Percentiles rank a stretch among this genome's conserved stretches.
Conservation (phyloP, 2,329 filamentous ascomycete species). For the Alternaria ventricosa region DNA sequence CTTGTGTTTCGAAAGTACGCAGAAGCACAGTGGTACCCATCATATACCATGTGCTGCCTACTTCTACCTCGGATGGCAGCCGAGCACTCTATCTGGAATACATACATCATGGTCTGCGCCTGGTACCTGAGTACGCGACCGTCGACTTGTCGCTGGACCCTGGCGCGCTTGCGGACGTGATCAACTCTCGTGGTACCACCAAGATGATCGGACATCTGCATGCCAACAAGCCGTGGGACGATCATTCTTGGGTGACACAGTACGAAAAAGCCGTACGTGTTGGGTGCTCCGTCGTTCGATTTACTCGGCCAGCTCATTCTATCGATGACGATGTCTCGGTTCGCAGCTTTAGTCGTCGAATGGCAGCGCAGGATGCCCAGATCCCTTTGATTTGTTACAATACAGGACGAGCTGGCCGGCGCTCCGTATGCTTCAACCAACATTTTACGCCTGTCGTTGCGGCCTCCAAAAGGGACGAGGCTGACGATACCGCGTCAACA, state of each 20-base stretch:
- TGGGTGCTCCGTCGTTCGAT: constrained; percentile 67
- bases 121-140: constrained; percentile 66
- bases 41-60: constrained; percentile 47
- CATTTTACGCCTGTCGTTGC: constrained; percentile 68
- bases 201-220: constrained; percentile 67
- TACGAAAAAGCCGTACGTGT: constrained; percentile 65
- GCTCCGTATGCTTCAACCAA: constrained; percentile 71
- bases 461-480: constrained; percentile 49
- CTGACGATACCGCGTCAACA: constrained; percentile 3
- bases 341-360: constrained; percentile 60
- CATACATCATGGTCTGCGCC: constrained; percentile 64
- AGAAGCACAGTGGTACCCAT: constrained; percentile 64
- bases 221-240: constrained; percentile 62
- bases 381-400: constrained; percentile 70
- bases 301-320: constrained; percentile 63
- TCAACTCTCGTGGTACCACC: constrained; percentile 60
- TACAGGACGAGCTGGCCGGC: constrained; percentile 66
- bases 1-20: constrained; percentile 65
- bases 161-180: constrained; percentile 57
- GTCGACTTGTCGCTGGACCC: constrained; percentile 67
- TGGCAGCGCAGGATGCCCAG: constrained; percentile 53
- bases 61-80: constrained; percentile 33
- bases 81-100: constrained; percentile 61
- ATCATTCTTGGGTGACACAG: constrained; percentile 60
- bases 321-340: constrained; percentile 70